phyloP scores from a whole-genome alignment of 331 rosid species.

The Quercus phellos region DNA sequence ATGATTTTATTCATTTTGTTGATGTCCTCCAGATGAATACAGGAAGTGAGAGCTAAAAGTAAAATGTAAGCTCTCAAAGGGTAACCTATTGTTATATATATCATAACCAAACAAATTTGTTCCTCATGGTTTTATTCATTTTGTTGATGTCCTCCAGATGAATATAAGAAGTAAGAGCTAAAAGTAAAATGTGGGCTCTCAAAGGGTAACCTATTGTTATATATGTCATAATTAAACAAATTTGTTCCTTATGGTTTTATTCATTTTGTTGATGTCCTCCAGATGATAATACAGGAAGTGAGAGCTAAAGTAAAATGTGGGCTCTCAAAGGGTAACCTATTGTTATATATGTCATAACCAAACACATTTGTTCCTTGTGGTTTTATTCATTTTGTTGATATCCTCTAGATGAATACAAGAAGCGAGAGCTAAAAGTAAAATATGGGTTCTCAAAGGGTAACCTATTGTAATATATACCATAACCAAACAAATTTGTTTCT shows the following conservation, averaged over 20 bases:
- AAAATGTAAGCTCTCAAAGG: background rate
- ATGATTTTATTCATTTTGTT: background rate
- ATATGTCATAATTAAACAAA: conserved; percentile 10
- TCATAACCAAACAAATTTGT: conserved; percentile 11
- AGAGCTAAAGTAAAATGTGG: background rate
- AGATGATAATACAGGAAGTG: background rate
- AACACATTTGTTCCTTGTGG: background rate
- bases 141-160: background rate
- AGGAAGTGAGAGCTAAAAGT: background rate
- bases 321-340: conserved; percentile 13
- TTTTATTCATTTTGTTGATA: background rate
- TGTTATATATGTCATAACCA: conserved; percentile 9
- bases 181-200: background rate
- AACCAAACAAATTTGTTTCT: too few relatives aligned
- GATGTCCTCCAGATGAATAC: background rate
- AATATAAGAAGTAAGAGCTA: background rate
- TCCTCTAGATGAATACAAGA: background rate
- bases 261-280: background rate
- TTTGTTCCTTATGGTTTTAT: background rate
- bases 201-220: conserved; percentile 15
- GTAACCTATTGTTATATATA: conserved; percentile 17
- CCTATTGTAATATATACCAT: too few relatives aligned
- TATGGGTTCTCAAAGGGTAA: too few relatives aligned
- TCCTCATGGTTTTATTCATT: background rate
- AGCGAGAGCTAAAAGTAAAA: background rate